phyloP scores from a whole-genome alignment of 371 early-diverging fungal species.

The Smittium culicis region DNA sequence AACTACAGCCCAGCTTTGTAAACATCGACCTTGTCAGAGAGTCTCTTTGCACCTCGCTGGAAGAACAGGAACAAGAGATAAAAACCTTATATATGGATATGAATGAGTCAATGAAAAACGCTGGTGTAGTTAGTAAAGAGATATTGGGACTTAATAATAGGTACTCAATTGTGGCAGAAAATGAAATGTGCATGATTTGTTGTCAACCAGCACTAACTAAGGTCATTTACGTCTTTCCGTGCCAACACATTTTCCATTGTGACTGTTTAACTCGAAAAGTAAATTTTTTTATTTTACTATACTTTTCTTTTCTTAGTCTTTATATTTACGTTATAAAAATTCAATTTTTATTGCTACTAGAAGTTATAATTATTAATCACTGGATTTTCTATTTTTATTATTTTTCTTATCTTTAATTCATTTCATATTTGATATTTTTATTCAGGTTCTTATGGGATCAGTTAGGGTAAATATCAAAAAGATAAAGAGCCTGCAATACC shows the following conservation, averaged over 20 bases:
- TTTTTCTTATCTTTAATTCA: not conserved
- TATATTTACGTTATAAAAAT: constrained; percentile 9
- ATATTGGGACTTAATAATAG: constrained; percentile 60
- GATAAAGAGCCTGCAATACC: not conserved
- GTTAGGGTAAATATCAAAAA: not conserved
- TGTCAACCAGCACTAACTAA: constrained; percentile 50
- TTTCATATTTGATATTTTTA: not conserved
- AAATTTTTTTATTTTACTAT: constrained; percentile 21
- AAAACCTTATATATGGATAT: constrained; percentile 66
- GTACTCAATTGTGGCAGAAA: constrained; percentile 59
- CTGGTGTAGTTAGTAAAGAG: constrained; percentile 69
- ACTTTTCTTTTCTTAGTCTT: constrained; percentile 7
- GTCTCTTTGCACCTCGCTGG: constrained; percentile 49
- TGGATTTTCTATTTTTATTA: not conserved
- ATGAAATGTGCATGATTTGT: constrained; percentile 70
- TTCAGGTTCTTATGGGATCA: not conserved
- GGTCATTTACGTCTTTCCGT: constrained; percentile 87
- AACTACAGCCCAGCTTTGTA: not conserved
- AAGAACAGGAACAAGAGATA: constrained; percentile 69
- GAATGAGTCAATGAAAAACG: constrained; percentile 76
- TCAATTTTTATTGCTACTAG: not conserved
- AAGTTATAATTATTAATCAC: not conserved
- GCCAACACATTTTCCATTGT: constrained; percentile 84
- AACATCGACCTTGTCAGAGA: not conserved
- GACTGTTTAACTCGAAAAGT: constrained; percentile 67